These are phyloP conservation scores for Mortierella sp. DNA, from an alignment of 371 early-diverging fungal species.

Conservation along the genomic window DNA sequence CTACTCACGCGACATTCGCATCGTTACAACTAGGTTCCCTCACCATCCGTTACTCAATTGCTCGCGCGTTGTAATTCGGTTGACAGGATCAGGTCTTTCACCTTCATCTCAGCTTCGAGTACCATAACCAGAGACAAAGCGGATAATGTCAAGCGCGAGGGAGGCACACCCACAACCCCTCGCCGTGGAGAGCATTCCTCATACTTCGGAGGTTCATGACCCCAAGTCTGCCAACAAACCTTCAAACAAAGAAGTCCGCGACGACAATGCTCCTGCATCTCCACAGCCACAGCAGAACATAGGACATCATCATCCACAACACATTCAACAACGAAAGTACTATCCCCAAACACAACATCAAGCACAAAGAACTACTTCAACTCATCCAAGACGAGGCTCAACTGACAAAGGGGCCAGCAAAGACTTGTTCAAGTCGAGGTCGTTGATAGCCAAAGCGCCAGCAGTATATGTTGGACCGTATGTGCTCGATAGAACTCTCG, in stretches of 20 bases:
- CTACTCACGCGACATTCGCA: neutral
- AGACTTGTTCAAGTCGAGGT: constrained; percentile 6
- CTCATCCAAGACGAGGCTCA: constrained; percentile 17
- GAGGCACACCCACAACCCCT: constrained; percentile 25
- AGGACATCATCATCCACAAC: constrained; percentile 19
- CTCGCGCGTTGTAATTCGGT: too few relatives aligned
- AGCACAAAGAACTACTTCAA: constrained; percentile 7
- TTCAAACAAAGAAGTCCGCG: constrained; percentile 17
- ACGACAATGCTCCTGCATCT: constrained; percentile 10
- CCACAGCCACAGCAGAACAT: constrained; percentile 20
- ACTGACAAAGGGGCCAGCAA: constrained; percentile 16
- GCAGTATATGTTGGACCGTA: constrained; percentile 75
- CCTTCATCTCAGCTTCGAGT: constrained; percentile 4
- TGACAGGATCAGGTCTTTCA: too few relatives aligned
- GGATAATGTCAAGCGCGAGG: constrained; percentile 34
- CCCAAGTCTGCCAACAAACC: constrained; percentile 6
- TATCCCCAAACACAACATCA: constrained; percentile 16
- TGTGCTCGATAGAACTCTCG: constrained; percentile 79
- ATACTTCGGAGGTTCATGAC: constrained; percentile 6
- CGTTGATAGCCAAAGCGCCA: too few relatives aligned
- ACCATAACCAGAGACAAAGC: too few relatives aligned
- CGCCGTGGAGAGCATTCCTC: constrained; percentile 26
- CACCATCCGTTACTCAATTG: constrained; percentile 4
- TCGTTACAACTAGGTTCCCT: neutral
- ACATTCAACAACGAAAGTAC: constrained; percentile 1